Conservation (phyloP, 2,329 filamentous ascomycete genomes). For the Dactylellina drechsleri region DNA sequence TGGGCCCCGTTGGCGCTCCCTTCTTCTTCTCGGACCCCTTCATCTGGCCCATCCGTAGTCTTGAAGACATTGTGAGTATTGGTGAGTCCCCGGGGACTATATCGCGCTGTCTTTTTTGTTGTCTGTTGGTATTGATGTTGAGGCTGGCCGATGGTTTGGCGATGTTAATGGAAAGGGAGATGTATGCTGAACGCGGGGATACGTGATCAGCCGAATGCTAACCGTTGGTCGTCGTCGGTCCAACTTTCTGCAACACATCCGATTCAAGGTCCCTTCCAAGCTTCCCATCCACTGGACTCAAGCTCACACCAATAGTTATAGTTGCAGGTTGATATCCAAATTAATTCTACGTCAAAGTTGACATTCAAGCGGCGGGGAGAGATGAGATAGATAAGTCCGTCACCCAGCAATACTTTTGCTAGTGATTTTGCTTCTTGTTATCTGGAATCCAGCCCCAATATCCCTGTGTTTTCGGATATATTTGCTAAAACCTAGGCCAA, state of each 20-base stretch:
- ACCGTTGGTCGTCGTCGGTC: not conserved
- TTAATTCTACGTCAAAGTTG: too few species aligned
- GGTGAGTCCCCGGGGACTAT: not conserved
- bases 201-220: not conserved
- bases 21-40: conserved; percentile 7
- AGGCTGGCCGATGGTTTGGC: not conserved
- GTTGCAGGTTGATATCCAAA: too few species aligned
- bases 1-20: not conserved
- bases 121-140: not conserved
- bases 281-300: too few species aligned
- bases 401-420: too few species aligned
- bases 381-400: too few species aligned
- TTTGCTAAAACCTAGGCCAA: not conserved
- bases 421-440: not conserved
- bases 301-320: too few species aligned
- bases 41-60: conserved; percentile 35
- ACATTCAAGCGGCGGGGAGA: too few species aligned
- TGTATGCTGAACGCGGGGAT: not conserved
- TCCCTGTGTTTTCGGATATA: conserved; percentile 15
- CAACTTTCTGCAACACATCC: not conserved
- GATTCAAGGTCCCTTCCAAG: not conserved
- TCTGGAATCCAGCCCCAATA: conserved; percentile 1
- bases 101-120: not conserved
- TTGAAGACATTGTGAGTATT: conserved; percentile 35
- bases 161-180: not conserved